Percentiles rank a stretch among this genome's conserved stretches.
Evolutionary conservation across 805 yeast genomes (phyloP).

Genomic region (Yarrowia divulgata): DNA sequence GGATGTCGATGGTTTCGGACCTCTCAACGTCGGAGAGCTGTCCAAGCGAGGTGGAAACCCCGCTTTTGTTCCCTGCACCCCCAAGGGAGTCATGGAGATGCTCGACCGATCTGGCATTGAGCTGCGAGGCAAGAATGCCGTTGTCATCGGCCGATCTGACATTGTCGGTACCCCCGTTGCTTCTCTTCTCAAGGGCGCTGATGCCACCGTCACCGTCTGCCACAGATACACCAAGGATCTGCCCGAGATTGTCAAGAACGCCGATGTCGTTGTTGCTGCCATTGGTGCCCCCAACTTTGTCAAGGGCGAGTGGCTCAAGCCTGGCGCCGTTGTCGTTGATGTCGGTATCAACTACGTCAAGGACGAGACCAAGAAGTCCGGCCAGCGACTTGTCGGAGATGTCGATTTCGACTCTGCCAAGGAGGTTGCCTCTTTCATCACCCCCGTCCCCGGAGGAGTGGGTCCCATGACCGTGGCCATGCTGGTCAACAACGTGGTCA

Average conservation of each 20-base stretch:
- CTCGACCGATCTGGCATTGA: constrained; percentile 71
- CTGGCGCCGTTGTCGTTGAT: constrained; percentile 85
- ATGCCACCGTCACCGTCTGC: constrained; percentile 84
- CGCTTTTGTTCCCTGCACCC: constrained; percentile 90
- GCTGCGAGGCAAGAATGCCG: constrained; percentile 82
- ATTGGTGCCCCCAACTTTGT: constrained; percentile 86
- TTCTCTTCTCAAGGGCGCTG: constrained; percentile 74
- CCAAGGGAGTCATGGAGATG: constrained; percentile 87
- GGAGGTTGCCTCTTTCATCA: constrained; percentile 69
- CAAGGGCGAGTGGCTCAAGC: constrained; percentile 86
- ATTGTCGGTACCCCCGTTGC: constrained; percentile 96
- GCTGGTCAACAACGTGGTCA: constrained; percentile 82
- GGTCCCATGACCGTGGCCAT: constrained; percentile 99
- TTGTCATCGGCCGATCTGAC: constrained; percentile 93
- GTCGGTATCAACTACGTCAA: constrained; percentile 93
- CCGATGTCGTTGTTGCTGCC: constrained; percentile 92
- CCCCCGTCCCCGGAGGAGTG: constrained; percentile 99
- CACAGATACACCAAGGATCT: constrained; percentile 77
- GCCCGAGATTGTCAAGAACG: constrained; percentile 63
- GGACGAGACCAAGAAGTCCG: constrained; percentile 76
- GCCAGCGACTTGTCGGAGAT: constrained; percentile 90
- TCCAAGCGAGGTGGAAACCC: constrained; percentile 87
- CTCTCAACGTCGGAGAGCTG: constrained; percentile 87
- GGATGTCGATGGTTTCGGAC: constrained; percentile 96
- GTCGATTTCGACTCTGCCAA: constrained; percentile 80